Percentiles rank a stretch among this genome's conserved stretches.
Conservation (phyloP, 2,329 filamentous ascomycete species). For the Cladophialophora yegresii region DNA sequence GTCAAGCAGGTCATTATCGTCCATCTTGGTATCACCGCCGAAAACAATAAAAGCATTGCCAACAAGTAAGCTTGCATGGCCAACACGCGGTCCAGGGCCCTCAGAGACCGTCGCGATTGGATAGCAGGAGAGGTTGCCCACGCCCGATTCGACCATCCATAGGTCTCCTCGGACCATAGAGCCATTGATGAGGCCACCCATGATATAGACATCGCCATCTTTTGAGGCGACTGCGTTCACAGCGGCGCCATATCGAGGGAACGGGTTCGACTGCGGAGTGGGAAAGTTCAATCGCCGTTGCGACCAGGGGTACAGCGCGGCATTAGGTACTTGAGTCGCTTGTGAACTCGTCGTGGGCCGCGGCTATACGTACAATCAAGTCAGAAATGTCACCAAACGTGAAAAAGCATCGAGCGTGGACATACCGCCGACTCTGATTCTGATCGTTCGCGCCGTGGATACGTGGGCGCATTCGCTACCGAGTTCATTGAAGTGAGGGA, state of each 20-base stretch:
- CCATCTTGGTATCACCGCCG: conserved; percentile 95
- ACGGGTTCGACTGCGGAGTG: conserved; percentile 77
- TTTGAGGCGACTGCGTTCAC: conserved; percentile 92
- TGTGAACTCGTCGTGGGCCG: conserved; percentile 37
- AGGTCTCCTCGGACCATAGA: conserved; percentile 94
- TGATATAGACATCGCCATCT: conserved; percentile 95
- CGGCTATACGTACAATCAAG: conserved; percentile 20
- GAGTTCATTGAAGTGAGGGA: conserved; percentile 32
- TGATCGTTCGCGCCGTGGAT: conserved; percentile 55
- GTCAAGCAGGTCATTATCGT: conserved; percentile 86
- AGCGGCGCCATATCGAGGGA: conserved; percentile 94
- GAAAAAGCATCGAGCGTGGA: conserved; percentile 19
- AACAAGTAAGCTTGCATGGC: conserved; percentile 88
- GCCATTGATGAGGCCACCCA: conserved; percentile 94
- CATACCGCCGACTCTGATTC: conserved; percentile 59
- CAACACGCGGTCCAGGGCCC: conserved; percentile 90
- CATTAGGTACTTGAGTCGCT: conserved; percentile 62
- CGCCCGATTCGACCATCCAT: conserved; percentile 93
- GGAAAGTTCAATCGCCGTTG: conserved; percentile 85
- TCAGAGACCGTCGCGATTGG: conserved; percentile 89
- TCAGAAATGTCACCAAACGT: not conserved
- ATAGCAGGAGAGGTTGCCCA: conserved; percentile 81
- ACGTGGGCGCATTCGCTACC: conserved; percentile 27
- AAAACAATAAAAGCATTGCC: conserved; percentile 99
- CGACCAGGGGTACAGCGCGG: conserved; percentile 93